Percentiles rank a stretch among this genome's conserved stretches.
phyloP scores from a whole-genome alignment of 2,329 filamentous ascomycete genomes.

The Xylariaceae sp. region DNA sequence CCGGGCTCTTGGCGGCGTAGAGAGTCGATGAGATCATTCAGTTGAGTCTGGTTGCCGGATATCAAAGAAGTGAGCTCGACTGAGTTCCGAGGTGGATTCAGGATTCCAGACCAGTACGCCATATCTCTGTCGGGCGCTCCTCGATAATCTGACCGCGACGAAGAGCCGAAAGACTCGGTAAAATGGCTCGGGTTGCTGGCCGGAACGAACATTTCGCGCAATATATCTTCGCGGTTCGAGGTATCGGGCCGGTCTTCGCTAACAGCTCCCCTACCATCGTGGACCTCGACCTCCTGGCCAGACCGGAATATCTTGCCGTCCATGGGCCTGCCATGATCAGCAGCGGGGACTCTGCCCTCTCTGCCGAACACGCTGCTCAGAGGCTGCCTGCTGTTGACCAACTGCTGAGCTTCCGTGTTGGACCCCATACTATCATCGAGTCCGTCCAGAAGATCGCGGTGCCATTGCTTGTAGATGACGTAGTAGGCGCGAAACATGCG shows the following conservation, averaged over 20 bases:
- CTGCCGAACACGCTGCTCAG: conserved; percentile 73
- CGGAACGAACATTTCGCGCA: conserved; percentile 50
- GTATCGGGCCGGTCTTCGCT: conserved; percentile 60
- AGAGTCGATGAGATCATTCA: conserved; percentile 32
- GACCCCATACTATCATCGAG: conserved; percentile 76
- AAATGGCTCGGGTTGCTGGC: conserved; percentile 32
- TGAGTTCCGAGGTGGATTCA: conserved; percentile 32
- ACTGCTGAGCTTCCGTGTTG: conserved; percentile 71
- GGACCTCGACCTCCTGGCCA: conserved; percentile 64
- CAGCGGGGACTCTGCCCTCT: conserved; percentile 64
- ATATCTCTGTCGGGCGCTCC: conserved; percentile 26
- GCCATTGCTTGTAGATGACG: conserved; percentile 83
- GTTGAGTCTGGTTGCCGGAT: conserved; percentile 28
- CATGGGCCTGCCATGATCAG: conserved; percentile 57
- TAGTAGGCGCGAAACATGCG: conserved; percentile 93
- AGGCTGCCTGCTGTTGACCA: conserved; percentile 72
- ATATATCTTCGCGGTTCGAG: conserved; percentile 58
- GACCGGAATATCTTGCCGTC: conserved; percentile 65
- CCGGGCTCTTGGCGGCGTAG: conserved; percentile 24
- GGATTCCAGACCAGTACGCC: conserved; percentile 30
- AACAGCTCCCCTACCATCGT: conserved; percentile 58
- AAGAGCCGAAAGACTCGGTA: conserved; percentile 33
- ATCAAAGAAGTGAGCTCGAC: conserved; percentile 31
- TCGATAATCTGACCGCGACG: conserved; percentile 20
- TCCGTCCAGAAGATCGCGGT: conserved; percentile 75